These are phyloP conservation scores for Penicillium lagena DNA, from an alignment of 495 filamentous ascomycete genomes.

Conservation along the genomic window DNA sequence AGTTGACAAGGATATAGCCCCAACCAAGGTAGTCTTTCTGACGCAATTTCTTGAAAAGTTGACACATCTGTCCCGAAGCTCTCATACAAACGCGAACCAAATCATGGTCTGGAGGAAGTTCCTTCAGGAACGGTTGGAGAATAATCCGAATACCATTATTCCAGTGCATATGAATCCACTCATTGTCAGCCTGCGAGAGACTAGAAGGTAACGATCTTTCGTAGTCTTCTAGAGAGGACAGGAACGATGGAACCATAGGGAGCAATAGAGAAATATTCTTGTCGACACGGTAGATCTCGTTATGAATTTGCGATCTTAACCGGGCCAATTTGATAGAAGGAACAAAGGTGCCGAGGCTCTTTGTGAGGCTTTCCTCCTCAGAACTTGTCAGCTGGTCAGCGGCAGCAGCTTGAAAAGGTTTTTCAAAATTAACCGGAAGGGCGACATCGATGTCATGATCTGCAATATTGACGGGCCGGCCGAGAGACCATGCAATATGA, in stretches of 20 bases:
- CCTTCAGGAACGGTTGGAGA: constrained; percentile 30
- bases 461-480: constrained; percentile 31
- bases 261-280: constrained; percentile 18
- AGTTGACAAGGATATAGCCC: constrained; percentile 33
- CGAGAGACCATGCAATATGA: constrained; percentile 27
- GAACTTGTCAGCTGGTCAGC: neutral
- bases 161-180: constrained; percentile 35
- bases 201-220: constrained; percentile 12
- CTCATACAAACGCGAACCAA: constrained; percentile 22
- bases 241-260: constrained; percentile 21
- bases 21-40: constrained; percentile 33
- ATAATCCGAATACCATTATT: constrained; percentile 31
- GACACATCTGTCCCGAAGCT: constrained; percentile 33
- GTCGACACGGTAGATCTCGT: constrained; percentile 32
- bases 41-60: constrained; percentile 33
- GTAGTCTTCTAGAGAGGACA: constrained; percentile 28
- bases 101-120: constrained; percentile 21
- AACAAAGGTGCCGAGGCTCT: constrained; percentile 14
- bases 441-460: constrained; percentile 34
- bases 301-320: constrained; percentile 32
- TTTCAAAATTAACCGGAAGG: constrained; percentile 20
- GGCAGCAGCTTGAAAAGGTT: constrained; percentile 1
- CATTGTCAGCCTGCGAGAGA: constrained; percentile 18
- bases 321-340: constrained; percentile 26
- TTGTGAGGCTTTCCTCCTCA: neutral